phyloP scores from a whole-genome alignment of 495 filamentous ascomycete genomes.

The Talaromyces wortmannii region DNA sequence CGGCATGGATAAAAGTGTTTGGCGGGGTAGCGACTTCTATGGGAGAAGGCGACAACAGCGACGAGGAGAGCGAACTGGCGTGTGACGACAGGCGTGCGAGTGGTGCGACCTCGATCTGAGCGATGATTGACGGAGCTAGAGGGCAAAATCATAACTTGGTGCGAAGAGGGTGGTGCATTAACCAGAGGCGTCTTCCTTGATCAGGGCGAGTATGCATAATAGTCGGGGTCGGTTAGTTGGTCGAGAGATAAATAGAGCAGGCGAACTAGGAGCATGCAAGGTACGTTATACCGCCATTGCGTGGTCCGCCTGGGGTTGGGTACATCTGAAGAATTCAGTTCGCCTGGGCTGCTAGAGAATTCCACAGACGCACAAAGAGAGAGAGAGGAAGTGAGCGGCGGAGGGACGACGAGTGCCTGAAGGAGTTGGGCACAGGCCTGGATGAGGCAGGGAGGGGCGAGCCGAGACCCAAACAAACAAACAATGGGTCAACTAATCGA shows the following conservation, averaged over 20 bases:
- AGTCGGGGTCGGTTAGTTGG: not conserved
- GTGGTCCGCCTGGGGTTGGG: not conserved
- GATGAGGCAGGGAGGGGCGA: not conserved
- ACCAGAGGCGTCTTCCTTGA: not conserved
- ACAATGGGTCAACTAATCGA: not conserved
- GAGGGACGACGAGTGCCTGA: not conserved
- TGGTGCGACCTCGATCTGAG: not conserved
- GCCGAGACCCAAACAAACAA: not conserved
- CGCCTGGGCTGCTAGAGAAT: not conserved
- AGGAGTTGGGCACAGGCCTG: not conserved
- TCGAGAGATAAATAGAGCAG: not conserved
- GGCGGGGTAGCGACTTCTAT: not conserved
- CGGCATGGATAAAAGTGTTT: slow-evolving; percentile 7
- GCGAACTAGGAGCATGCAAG: not conserved
- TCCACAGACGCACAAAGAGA: no score
- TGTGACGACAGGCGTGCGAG: no score
- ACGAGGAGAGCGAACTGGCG: no score
- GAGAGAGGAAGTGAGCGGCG: no score
- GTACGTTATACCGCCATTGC: not conserved
- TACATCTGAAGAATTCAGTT: not conserved
- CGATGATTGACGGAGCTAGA: not conserved
- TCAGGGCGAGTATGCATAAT: not conserved
- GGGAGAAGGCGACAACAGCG: not conserved
- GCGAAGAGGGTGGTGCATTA: not conserved
- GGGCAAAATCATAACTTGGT: not conserved